Conservation (phyloP, 225 moss, liverwort and hornwort genomes). For the Pseudoscleropodium purum region DNA sequence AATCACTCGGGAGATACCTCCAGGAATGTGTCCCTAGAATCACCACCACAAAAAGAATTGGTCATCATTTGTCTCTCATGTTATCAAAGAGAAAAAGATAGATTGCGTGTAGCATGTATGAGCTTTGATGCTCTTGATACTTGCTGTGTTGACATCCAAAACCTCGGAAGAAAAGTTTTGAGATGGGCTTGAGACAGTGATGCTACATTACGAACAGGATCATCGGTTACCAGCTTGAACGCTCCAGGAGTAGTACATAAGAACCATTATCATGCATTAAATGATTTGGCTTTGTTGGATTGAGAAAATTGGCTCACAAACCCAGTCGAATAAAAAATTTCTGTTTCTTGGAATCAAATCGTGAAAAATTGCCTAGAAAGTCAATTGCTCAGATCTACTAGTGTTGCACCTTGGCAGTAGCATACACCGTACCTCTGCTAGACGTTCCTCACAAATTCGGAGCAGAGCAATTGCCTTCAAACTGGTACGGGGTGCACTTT, state of each 20-base stretch:
- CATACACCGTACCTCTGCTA: constrained; percentile 57
- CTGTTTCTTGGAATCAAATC: background rate
- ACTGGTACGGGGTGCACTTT: constrained; percentile 75
- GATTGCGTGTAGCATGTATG: background rate
- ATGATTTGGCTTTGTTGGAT: background rate
- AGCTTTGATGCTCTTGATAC: background rate
- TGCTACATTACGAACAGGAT: background rate
- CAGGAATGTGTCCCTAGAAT: constrained; percentile 77
- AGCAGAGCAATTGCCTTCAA: constrained; percentile 91
- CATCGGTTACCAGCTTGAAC: background rate
- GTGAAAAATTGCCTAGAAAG: background rate
- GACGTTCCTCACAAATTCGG: constrained; percentile 91
- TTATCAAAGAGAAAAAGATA: background rate
- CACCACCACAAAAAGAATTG: background rate
- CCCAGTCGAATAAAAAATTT: background rate
- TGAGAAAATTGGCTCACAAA: background rate
- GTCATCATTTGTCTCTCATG: background rate
- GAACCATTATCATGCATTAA: background rate
- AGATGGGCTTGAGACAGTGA: background rate
- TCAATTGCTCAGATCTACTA: background rate
- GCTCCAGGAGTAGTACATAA: background rate
- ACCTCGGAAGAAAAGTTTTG: background rate
- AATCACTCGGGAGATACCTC: constrained; percentile 66
- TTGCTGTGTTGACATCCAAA: background rate
- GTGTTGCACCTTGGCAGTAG: constrained; percentile 18